Evolutionary conservation across 805 yeast species (phyloP).

Genomic region (Lipomyces chichibuensis): DNA sequence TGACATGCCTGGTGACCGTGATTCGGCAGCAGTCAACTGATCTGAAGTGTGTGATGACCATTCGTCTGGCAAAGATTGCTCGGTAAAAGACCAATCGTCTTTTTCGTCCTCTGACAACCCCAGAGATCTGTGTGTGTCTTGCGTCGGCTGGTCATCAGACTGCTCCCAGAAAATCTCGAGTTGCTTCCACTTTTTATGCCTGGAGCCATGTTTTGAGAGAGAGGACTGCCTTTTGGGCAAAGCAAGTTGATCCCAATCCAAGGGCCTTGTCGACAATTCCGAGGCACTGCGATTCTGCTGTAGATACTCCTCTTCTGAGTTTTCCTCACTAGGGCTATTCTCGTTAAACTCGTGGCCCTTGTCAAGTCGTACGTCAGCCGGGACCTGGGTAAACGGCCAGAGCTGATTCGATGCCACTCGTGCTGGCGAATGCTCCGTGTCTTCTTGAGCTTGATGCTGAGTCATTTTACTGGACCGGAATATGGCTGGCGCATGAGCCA

Average conservation of each 20-base stretch:
- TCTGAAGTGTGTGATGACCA: not conserved
- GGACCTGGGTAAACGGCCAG: not conserved
- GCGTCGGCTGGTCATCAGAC: not conserved
- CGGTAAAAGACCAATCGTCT: not conserved
- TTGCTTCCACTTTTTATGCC: not conserved
- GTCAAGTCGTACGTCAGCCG: not conserved
- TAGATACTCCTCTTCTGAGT: not conserved
- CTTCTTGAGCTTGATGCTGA: not conserved
- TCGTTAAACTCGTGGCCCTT: not conserved
- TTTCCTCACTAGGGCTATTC: not conserved
- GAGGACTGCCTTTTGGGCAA: not conserved
- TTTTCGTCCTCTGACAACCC: not conserved
- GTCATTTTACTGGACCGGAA: not conserved
- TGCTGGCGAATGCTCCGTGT: not conserved
- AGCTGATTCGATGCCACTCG: not conserved
- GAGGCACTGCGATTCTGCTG: not conserved
- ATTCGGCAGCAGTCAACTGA: not conserved
- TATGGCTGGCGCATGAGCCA: not conserved
- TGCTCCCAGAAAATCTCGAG: not conserved
- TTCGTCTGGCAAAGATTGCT: not conserved
- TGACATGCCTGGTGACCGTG: not conserved
- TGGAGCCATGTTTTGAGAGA: not conserved
- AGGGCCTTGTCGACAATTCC: not conserved
- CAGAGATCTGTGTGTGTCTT: not conserved
- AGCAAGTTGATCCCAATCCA: not conserved